Base-by-base conservation (phyloP, 2,329 filamentous ascomycete species). In the Harringtonia aguacate region DNA sequence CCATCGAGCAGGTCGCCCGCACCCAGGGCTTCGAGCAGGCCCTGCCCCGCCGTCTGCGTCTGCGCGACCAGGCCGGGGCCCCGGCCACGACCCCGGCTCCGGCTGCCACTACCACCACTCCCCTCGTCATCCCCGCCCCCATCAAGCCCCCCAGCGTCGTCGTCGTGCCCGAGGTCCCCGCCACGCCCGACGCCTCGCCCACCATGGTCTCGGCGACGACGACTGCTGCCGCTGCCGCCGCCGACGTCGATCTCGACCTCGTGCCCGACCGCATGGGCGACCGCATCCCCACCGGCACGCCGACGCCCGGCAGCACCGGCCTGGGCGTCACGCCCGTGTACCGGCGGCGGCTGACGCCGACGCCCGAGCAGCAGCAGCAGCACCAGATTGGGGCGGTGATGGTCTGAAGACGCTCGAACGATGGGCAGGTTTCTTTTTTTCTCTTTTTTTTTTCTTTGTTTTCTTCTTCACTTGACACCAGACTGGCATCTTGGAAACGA, bases 181-280 rank as follows among this genome's bases (percentile, higher is more conserved):
- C 46, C 22, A 49, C 47, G 8, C 49, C 47, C 34, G 44, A 40
- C 18, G 55, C 61, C 35, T 65, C 66, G 14, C 64, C 69, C 1
- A 72, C 67, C 9, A 72, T 78, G 48, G 75, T 73, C 9, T 73
- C 72, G 3, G 43, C 22, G 2, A n/a, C 44, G 4, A 7, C 8
- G 17, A 24, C 24, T 12, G 29, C 28, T 6, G 30, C 33, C 18
- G 21, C 20, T 7, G 21, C 41, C 8, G 24, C 12, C n/a, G 67
- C 69, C 27, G 70, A 69, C 1, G 65, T 70, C 22, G 78, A 75
- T 4, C 74, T 74, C 1, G 77, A 81, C 38, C 61, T 81, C 38
- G 57, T 79, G n/a, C 76, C 75, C 13, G 77, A 81, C 55, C 68
- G 75, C 43, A 79, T 79, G 75, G 73, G 72, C 8, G 72, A 73